A percentile compares a stretch with the other conserved stretches of the same genome.
phyloP scores from a whole-genome alignment of 208 protist species.

The Wallacemonas sp. region DNA sequence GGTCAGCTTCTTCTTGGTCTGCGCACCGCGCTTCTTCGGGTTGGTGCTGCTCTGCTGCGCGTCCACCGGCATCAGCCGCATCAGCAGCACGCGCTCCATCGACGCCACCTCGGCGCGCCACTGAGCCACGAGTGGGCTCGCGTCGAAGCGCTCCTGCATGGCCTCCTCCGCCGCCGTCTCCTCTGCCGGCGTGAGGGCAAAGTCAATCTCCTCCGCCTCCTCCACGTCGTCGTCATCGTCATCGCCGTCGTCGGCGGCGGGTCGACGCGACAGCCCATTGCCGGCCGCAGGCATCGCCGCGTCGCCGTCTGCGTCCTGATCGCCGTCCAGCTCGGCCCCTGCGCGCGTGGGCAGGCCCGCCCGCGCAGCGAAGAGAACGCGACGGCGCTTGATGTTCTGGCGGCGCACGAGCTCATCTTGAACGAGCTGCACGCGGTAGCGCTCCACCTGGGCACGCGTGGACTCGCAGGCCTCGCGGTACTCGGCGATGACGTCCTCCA shows the following conservation, averaged over 20 bases:
- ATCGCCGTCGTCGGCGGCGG: neutral
- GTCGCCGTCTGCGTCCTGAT: slow-evolving; percentile 16
- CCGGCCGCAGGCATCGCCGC: neutral
- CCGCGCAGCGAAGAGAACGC: slow-evolving; percentile 33
- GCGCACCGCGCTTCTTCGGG: slow-evolving; percentile 52
- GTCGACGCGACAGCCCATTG: neutral
- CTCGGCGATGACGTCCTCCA: slow-evolving; percentile 66
- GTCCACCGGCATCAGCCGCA: slow-evolving; percentile 55
- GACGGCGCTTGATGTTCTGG: slow-evolving; percentile 56
- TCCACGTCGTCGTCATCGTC: slow-evolving; percentile 17
- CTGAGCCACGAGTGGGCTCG: slow-evolving; percentile 39
- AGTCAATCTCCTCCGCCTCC: slow-evolving; percentile 23
- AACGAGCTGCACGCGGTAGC: slow-evolving; percentile 30
- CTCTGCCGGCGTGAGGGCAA: slow-evolving; percentile 64
- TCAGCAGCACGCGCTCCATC: slow-evolving; percentile 86
- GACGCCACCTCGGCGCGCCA: slow-evolving; percentile 57
- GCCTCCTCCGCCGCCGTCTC: slow-evolving; percentile 55
- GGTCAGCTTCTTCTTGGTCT: slow-evolving; percentile 29
- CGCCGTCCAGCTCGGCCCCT: neutral
- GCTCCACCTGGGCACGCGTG: slow-evolving; percentile 30
- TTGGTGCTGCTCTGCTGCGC: slow-evolving; percentile 29
- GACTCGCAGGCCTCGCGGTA: slow-evolving; percentile 54
- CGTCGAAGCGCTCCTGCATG: slow-evolving; percentile 61
- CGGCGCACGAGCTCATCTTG: slow-evolving; percentile 47
- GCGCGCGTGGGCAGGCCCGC: slow-evolving; percentile 5